phyloP scores from a whole-genome alignment of 2,329 filamentous ascomycete genomes.

The Pestalotiopsis sp. region DNA sequence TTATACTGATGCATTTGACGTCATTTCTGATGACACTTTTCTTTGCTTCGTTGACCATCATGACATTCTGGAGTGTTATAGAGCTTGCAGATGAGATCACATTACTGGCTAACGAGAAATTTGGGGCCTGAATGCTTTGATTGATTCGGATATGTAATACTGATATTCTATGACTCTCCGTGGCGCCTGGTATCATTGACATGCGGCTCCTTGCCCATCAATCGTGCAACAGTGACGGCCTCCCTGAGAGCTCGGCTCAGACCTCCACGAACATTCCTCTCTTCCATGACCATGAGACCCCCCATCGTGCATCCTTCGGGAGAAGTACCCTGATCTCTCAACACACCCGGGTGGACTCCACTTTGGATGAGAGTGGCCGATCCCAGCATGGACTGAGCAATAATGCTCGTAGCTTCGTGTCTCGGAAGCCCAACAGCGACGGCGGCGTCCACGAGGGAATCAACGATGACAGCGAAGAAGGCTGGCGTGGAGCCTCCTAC shows the following conservation, averaged over 20 bases:
- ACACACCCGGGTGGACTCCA: conserved; percentile 58
- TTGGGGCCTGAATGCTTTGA: too few relatives aligned
- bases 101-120: too few relatives aligned
- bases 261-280: conserved; percentile 51
- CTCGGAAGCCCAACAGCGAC: conserved; percentile 63
- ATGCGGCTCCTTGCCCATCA: conserved; percentile 41
- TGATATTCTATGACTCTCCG: too few relatives aligned
- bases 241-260: conserved; percentile 46
- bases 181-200: conserved; percentile 40
- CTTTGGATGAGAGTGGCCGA: conserved; percentile 54
- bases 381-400: conserved; percentile 61
- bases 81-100: too few relatives aligned
- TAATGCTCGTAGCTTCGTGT: conserved; percentile 58
- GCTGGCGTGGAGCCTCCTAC: conserved; percentile 63
- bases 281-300: conserved; percentile 61
- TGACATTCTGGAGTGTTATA: too few relatives aligned
- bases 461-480: conserved; percentile 60
- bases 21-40: too few relatives aligned
- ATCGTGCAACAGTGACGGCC: conserved; percentile 46
- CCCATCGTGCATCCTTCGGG: conserved; percentile 64
- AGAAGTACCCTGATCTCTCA: conserved; percentile 61
- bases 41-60: too few relatives aligned
- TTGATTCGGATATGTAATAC: too few relatives aligned
- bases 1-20: too few relatives aligned
- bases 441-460: conserved; percentile 60